These are phyloP conservation scores for Aspergillus carbonarius DNA, from an alignment of 2,329 filamentous ascomycete species.

Conservation along the genomic window DNA sequence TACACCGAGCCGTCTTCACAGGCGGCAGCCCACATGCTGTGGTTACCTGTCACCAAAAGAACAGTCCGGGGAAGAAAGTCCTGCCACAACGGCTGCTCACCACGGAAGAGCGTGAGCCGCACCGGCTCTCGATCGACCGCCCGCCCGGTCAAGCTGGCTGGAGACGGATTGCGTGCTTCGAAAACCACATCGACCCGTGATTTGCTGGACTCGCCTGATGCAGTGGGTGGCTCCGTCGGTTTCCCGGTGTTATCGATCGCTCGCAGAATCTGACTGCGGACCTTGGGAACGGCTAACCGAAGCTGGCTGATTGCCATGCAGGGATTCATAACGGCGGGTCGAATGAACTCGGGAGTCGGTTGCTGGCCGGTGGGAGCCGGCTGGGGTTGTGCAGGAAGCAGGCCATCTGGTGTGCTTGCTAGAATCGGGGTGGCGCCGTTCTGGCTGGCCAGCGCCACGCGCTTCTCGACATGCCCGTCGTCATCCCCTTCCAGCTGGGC, in stretches of 20 bases:
- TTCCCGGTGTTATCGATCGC: slow-evolving; percentile 64
- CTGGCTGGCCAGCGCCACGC: slow-evolving; percentile 57
- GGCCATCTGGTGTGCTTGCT: slow-evolving; percentile 71
- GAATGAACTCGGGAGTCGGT: slow-evolving; percentile 76
- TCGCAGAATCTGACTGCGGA: slow-evolving; percentile 78
- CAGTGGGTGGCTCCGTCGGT: slow-evolving; percentile 41
- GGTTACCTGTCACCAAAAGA: slow-evolving; percentile 86
- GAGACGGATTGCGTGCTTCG: slow-evolving; percentile 80
- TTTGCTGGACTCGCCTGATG: slow-evolving; percentile 44
- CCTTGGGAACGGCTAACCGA: slow-evolving; percentile 80
- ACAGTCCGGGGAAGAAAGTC: slow-evolving; percentile 86
- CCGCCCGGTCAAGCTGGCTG: slow-evolving; percentile 59
- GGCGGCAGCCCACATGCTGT: slow-evolving; percentile 85
- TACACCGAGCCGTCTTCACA: slow-evolving; percentile 92
- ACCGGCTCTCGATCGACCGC: slow-evolving; percentile 73
- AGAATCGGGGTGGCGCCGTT: slow-evolving; percentile 73
- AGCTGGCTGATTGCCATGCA: slow-evolving; percentile 78
- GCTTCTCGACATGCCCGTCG: slow-evolving; percentile 61
- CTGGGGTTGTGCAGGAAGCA: slow-evolving; percentile 70
- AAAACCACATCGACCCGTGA: slow-evolving; percentile 71
- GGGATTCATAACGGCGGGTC: slow-evolving; percentile 83
- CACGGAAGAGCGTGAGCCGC: slow-evolving; percentile 76
- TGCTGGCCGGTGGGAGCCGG: slow-evolving; percentile 60
- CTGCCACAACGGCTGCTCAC: slow-evolving; percentile 82
- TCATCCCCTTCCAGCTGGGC: slow-evolving; percentile 73